phyloP scores from a whole-genome alignment of 768 basidiomycete species.

The Mycena filopes region DNA sequence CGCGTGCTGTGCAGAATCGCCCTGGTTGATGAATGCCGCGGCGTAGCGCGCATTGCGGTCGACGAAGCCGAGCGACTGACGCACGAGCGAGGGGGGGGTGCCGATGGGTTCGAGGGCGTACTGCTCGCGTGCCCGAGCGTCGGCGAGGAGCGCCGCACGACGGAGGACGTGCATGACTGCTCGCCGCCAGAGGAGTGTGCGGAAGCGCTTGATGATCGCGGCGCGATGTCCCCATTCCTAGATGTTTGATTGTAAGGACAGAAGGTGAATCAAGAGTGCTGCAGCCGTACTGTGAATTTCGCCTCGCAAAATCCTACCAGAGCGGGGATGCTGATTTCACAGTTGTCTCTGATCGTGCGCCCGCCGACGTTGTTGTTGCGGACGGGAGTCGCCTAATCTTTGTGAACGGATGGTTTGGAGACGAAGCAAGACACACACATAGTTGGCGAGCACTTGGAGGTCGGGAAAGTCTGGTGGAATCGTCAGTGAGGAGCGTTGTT shows the following conservation, averaged over 20 bases:
- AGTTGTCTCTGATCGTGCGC: conserved; percentile 43
- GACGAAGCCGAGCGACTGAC: conserved; percentile 27
- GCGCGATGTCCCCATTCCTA: conserved; percentile 75
- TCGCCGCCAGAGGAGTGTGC: conserved; percentile 71
- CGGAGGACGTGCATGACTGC: conserved; percentile 68
- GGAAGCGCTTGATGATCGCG: conserved; percentile 71
- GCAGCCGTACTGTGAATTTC: conserved; percentile 52
- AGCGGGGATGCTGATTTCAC: conserved; percentile 58
- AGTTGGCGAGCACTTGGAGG: conserved; percentile 65
- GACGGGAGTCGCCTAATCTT: conserved; percentile 35
- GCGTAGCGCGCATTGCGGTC: conserved; percentile 30
- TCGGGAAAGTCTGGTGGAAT: conserved; percentile 66
- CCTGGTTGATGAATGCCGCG: conserved; percentile 42
- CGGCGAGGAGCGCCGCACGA: conserved; percentile 57
- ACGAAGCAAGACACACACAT: conserved; percentile 46
- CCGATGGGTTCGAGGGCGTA: conserved; percentile 32
- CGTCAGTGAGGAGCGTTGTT: conserved; percentile 52
- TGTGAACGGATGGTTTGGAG: neutral
- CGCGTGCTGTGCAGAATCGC: conserved; percentile 38
- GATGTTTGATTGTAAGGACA: neutral
- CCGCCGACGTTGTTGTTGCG: conserved; percentile 35
- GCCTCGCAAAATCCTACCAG: conserved; percentile 72
- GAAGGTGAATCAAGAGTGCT: neutral
- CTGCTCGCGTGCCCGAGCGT: conserved; percentile 43
- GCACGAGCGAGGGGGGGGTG: conserved; percentile 32